Conservation (phyloP, 257 asterid species). For the Scutellaria baicalensis region DNA sequence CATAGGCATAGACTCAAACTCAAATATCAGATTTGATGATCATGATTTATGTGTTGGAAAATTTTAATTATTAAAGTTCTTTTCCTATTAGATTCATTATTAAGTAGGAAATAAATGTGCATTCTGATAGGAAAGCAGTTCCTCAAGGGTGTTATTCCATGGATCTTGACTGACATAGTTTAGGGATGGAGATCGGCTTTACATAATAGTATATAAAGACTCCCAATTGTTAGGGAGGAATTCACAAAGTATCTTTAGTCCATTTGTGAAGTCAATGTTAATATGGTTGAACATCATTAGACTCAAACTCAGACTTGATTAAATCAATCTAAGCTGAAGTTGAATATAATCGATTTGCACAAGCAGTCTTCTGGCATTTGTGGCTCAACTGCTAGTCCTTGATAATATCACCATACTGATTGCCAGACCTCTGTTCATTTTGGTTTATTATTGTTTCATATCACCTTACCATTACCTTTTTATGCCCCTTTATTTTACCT, state of each 20-base stretch:
- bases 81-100: too few relatives aligned
- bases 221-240: too few relatives aligned
- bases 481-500: background rate
- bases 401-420: too few relatives aligned
- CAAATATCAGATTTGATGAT: background rate
- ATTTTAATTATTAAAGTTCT: background rate
- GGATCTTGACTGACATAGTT: too few relatives aligned
- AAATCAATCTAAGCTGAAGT: background rate
- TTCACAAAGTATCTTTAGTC: background rate
- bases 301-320: background rate
- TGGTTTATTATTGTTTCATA: background rate
- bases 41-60: background rate
- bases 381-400: too few relatives aligned
- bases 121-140: too few relatives aligned
- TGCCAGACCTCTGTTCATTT: background rate
- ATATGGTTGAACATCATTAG: background rate
- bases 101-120: background rate
- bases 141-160: too few relatives aligned
- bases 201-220: too few relatives aligned
- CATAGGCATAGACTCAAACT: background rate
- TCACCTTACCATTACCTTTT: background rate
- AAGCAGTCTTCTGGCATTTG: background rate
- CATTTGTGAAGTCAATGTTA: background rate
- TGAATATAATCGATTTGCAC: background rate
- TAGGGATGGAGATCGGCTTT: too few relatives aligned